phyloP scores from a whole-genome alignment of 345 rosid species.

The Dovyalis caffra region DNA sequence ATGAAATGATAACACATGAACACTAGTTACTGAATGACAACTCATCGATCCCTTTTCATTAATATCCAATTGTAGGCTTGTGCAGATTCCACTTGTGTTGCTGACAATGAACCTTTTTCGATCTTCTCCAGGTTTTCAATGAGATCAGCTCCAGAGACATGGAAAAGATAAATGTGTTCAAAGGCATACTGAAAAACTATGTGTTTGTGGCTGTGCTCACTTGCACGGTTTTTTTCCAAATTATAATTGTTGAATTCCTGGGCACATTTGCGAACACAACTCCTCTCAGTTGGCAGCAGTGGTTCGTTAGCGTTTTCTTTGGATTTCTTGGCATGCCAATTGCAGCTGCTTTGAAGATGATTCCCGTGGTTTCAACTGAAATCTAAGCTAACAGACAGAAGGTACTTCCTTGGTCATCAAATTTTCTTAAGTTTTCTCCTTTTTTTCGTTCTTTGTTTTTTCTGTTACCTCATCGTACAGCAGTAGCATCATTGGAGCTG shows the following conservation, averaged over 20 bases:
- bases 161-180: constrained; percentile 33
- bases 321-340: constrained; percentile 98
- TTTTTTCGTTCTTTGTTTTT: neutral
- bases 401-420: neutral
- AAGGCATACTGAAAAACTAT: constrained; percentile 29
- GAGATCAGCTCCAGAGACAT: constrained; percentile 38
- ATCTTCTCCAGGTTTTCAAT: constrained; percentile 29
- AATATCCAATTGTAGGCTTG: neutral
- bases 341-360: constrained; percentile 76
- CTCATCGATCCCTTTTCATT: too few relatives aligned
- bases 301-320: constrained; percentile 66
- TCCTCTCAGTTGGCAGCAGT: constrained; percentile 66
- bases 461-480: neutral
- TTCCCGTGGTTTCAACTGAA: constrained; percentile 54
- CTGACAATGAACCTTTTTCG: too few relatives aligned
- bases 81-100: neutral
- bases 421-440: neutral
- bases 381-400: neutral
- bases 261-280: constrained; percentile 53
- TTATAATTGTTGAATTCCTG: constrained; percentile 31
- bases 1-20: too few relatives aligned
- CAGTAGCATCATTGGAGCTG: too few relatives aligned
- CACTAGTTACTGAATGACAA: too few relatives aligned
- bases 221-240: constrained; percentile 26
- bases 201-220: constrained; percentile 26